phyloP scores from a whole-genome alignment of 2,329 filamentous ascomycete genomes.

The Tolypocladium endophyticum region DNA sequence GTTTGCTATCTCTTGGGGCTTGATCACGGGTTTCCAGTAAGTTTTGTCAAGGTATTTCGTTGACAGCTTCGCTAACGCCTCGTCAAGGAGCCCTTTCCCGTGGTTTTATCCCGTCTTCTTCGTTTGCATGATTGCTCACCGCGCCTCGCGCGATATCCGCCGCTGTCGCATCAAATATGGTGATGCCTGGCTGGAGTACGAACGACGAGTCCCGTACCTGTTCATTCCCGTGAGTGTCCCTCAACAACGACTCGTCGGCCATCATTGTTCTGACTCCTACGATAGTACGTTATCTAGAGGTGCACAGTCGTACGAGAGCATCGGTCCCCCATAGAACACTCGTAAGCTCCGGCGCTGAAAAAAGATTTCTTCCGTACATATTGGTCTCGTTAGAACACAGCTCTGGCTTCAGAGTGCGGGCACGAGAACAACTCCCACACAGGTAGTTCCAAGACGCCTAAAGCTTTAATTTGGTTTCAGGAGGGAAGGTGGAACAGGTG shows the following conservation, averaged over 20 bases:
- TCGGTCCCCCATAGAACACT: not conserved
- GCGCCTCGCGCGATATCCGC: constrained; percentile 65
- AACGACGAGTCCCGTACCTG: constrained; percentile 66
- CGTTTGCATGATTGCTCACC: constrained; percentile 68
- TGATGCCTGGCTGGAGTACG: constrained; percentile 71
- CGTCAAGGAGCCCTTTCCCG: constrained; percentile 59
- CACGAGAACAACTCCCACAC: not conserved
- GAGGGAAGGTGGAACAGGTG: not conserved
- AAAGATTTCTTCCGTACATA: constrained; percentile 5
- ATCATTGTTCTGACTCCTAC: constrained; percentile 6
- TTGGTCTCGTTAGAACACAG: constrained; percentile 1
- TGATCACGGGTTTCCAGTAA: constrained; percentile 38
- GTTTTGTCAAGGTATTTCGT: not conserved
- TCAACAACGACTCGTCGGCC: not conserved
- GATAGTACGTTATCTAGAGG: constrained; percentile 31
- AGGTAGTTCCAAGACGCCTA: not conserved
- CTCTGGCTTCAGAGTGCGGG: not conserved
- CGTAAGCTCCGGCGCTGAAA: not conserved
- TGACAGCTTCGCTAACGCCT: constrained; percentile 3
- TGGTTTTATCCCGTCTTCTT: constrained; percentile 92
- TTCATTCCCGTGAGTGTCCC: constrained; percentile 57
- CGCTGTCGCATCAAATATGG: constrained; percentile 74
- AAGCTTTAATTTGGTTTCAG: not conserved
- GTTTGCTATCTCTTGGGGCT: constrained; percentile 40
- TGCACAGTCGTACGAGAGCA: not conserved